A percentile compares a stretch with the other conserved stretches of the same genome.
These are phyloP conservation scores for Pseudocercospora pini-densiflorae DNA, from an alignment of 2,329 filamentous ascomycete genomes.

Conservation along the genomic window DNA sequence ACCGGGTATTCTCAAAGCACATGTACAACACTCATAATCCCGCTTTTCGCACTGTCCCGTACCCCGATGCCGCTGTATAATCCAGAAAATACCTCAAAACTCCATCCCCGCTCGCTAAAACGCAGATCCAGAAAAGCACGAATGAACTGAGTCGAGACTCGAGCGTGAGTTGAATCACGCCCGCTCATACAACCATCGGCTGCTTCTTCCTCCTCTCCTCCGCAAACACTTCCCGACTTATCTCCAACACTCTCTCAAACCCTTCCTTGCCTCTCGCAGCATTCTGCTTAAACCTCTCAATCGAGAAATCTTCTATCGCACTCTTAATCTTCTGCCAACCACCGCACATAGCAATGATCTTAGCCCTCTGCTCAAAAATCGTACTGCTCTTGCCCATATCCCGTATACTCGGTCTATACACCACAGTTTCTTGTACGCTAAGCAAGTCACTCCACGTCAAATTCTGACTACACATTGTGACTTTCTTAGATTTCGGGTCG, in stretches of 20 bases:
- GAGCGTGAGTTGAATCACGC: neutral
- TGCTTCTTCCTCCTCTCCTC: constrained; percentile 74
- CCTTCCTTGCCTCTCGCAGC: constrained; percentile 88
- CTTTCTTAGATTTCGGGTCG: constrained; percentile 78
- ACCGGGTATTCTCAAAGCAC: constrained; percentile 8
- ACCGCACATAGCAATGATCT: constrained; percentile 91
- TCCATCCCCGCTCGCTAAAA: constrained; percentile 6
- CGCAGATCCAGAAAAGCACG: neutral
- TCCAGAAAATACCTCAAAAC: neutral
- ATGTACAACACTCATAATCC: neutral
- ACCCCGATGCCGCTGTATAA: neutral
- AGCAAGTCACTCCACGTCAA: constrained; percentile 90
- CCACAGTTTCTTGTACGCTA: constrained; percentile 88
- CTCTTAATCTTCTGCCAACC: constrained; percentile 98
- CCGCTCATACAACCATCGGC: constrained; percentile 16
- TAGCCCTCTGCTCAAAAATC: constrained; percentile 84
- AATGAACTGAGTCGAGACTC: neutral
- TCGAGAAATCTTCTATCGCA: constrained; percentile 89
- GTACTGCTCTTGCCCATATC: constrained; percentile 56
- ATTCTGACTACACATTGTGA: constrained; percentile 97
- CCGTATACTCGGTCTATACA: constrained; percentile 28
- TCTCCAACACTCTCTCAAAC: constrained; percentile 92
- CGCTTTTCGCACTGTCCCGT: neutral
- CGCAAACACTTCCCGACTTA: constrained; percentile 88
- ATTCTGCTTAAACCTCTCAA: constrained; percentile 90